Base-by-base conservation (phyloP, 176 grass and related monocot genomes). In the Phyllostachys edulis region DNA sequence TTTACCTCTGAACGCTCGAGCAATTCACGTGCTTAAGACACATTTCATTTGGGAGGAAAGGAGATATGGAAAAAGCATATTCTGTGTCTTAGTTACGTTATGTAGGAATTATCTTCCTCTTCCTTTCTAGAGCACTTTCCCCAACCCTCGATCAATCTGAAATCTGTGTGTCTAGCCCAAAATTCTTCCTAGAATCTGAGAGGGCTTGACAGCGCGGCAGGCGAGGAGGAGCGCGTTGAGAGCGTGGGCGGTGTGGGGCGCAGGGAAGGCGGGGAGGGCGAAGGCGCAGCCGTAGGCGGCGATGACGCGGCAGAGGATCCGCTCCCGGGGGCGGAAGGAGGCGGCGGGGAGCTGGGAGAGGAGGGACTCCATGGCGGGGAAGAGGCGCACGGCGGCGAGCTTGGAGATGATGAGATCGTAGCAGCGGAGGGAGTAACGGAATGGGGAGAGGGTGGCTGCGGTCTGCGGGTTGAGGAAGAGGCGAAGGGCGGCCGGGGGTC, bases 401-500 rank as follows among this genome's bases (percentile, higher is more conserved):
- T 90, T 90, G 77, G 69, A 87, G 76, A 92, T 45, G 71, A 94
- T 82, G 69, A 85, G 47, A 32, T 92, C 87, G 47, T 89, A 90
- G 67, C 84, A 87, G 56, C 82, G 82, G 73, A 79, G 77, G 45
- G 69, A 89, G 77, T 80, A 44, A 7, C 77, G 77, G 85, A 86
- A 80, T 2, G 73, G 72, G 15, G 60, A 46, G 1, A 27, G n/a
- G 14, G 39, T 27, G 9, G 76, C 15, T 2, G 17, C 36, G 0
- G 45, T 9, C 5, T 73, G 60, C 23, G 84, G 84, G 13, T 32
- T 87, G 17, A 83, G 84, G 63, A 94, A 94, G 61, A 91, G 89
- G 14, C 52, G 40, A 46, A 92, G 89, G 32, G 89, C 92, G 2
- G 81, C 55, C 1, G 63, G 21, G 89, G 72, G 80, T 91, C 73